Evolutionary conservation across 2,329 filamentous ascomycete species (phyloP).

Genomic region (Penicillium thymicola): DNA sequence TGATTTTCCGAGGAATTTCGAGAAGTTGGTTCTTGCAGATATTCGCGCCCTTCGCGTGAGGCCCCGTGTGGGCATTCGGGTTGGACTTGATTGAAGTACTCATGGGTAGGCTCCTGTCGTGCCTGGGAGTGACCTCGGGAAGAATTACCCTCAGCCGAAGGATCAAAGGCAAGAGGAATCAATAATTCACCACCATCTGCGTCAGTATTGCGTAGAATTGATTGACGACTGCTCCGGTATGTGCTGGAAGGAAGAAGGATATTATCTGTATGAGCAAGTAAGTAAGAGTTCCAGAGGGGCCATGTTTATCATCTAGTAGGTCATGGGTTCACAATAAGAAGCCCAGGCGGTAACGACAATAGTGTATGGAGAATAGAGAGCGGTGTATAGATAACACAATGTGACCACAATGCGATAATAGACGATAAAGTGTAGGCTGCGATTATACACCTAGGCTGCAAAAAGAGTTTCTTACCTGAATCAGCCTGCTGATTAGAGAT

Average conservation of each 20-base stretch:
- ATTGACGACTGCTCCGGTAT: slow-evolving; percentile 76
- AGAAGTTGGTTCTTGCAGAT: slow-evolving; percentile 16
- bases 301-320: background rate
- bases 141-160: slow-evolving; percentile 51
- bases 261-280: slow-evolving; percentile 45
- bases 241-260: slow-evolving; percentile 70
- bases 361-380: background rate
- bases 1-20: slow-evolving; percentile 47
- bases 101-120: slow-evolving; percentile 45
- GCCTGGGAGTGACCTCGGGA: slow-evolving; percentile 50
- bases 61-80: slow-evolving; percentile 27
- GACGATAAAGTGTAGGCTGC: background rate
- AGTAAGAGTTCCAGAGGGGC: background rate
- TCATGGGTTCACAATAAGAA: background rate
- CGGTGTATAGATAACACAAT: background rate
- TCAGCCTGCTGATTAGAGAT: slow-evolving; percentile 25
- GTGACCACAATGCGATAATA: background rate
- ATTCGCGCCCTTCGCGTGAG: slow-evolving; percentile 23
- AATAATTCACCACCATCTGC: slow-evolving; percentile 66
- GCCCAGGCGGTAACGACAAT: background rate
- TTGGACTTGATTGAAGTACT: slow-evolving; percentile 53
- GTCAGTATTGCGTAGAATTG: slow-evolving; percentile 56
- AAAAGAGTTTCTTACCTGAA: slow-evolving; percentile 29
- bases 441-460: background rate
- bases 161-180: slow-evolving; percentile 72